Conservation (phyloP, 225 moss, liverwort and hornwort genomes). For the Marchantia polymorpha region DNA sequence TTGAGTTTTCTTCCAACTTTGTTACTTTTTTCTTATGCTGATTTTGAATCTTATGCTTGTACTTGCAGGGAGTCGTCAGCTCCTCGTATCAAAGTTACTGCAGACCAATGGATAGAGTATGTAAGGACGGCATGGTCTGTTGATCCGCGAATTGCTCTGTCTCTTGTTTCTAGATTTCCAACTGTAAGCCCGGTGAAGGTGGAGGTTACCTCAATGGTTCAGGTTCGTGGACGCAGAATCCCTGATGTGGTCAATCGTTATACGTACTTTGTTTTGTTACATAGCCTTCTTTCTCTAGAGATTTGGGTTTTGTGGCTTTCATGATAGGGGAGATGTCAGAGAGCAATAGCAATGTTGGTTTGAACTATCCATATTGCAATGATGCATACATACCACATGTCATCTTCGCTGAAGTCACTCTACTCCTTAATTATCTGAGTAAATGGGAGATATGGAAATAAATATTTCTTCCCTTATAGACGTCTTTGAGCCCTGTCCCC, state of each 20-base stretch:
- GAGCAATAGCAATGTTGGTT: too few species aligned
- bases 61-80: conserved; percentile 43
- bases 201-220: conserved; percentile 61
- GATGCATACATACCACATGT: not conserved
- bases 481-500: too few species aligned
- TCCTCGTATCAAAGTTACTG: conserved; percentile 52
- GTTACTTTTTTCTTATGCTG: not conserved
- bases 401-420: not conserved
- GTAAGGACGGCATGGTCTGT: conserved; percentile 66
- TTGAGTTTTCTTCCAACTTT: not conserved
- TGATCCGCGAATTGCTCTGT: conserved; percentile 65
- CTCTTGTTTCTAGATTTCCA: conserved; percentile 68
- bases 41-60: not conserved
- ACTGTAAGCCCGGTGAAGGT: conserved; percentile 47
- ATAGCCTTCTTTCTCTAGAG: not conserved
- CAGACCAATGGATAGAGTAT: conserved; percentile 60
- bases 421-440: not conserved
- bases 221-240: conserved; percentile 30
- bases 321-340: too few species aligned
- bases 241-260: not conserved
- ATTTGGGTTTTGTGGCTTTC: too few species aligned
- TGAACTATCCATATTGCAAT: not conserved
- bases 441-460: too few species aligned
- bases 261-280: not conserved
- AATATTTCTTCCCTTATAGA: not conserved